Evolutionary conservation across 176 grass and related monocot genomes (phyloP).

Genomic region (Pontederia crassipes): DNA sequence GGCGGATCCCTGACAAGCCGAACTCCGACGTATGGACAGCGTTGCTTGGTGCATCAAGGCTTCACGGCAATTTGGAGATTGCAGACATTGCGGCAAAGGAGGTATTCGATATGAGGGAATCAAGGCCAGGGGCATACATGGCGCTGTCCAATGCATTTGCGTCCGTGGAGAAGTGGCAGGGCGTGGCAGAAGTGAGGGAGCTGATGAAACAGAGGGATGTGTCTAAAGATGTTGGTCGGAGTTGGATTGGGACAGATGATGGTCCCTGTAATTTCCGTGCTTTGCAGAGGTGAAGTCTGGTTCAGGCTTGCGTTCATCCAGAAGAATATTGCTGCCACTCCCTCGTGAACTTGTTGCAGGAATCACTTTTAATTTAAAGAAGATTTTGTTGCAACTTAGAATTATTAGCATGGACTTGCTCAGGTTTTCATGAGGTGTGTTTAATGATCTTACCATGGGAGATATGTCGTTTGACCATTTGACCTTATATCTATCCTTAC

Average conservation of each 20-base stretch:
- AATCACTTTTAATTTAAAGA: too few relatives aligned
- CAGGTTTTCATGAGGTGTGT: too few relatives aligned
- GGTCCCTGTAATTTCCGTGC: conserved; percentile 1
- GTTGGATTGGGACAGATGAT: conserved; percentile 43
- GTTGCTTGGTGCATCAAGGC: conserved; percentile 52
- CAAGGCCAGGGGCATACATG: conserved; percentile 67
- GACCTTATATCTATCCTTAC: conserved; percentile 12
- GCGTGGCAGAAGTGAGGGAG: conserved; percentile 42
- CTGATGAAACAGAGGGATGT: conserved; percentile 59
- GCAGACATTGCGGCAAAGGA: conserved; percentile 43
- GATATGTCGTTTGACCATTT: too few relatives aligned
- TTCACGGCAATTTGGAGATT: conserved; percentile 60
- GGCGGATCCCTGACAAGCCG: conserved; percentile 39
- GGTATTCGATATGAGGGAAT: conserved; percentile 46
- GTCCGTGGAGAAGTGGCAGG: conserved; percentile 54
- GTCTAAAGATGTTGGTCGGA: conserved; percentile 48
- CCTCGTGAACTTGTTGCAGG: too few relatives aligned
- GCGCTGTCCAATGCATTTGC: conserved; percentile 83
- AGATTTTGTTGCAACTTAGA: too few relatives aligned
- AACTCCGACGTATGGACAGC: conserved; percentile 75
- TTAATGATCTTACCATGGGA: too few relatives aligned
- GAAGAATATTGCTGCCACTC: too few relatives aligned
- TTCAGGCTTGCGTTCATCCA: too few relatives aligned
- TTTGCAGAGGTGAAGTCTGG: neutral
- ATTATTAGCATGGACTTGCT: too few relatives aligned